phyloP scores from a whole-genome alignment of 2,329 filamentous ascomycete genomes.

The Trichophyton mentagrophytes region DNA sequence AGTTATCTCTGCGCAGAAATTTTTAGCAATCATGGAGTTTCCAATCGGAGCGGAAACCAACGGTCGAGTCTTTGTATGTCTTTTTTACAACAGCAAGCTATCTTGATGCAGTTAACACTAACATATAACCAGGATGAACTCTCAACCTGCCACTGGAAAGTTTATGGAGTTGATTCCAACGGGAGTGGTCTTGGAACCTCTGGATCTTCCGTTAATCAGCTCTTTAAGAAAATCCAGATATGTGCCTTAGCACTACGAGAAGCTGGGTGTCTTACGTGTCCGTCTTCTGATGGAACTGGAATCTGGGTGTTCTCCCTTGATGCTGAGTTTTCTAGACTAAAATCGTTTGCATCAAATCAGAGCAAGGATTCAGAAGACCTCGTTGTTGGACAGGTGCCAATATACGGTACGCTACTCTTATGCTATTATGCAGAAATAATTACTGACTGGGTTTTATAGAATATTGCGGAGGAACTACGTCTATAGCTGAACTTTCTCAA shows the following conservation, averaged over 20 bases:
- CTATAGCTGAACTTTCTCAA: slow-evolving; percentile 7
- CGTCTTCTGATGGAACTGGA: slow-evolving; percentile 26
- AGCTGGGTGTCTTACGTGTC: slow-evolving; percentile 27
- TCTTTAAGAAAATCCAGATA: slow-evolving; percentile 22
- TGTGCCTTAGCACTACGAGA: slow-evolving; percentile 26
- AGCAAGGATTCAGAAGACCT: slow-evolving; percentile 2
- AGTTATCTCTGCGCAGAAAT: neutral
- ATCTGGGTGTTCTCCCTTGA: slow-evolving; percentile 31
- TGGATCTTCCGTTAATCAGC: neutral
- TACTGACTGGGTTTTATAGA: slow-evolving; percentile 5
- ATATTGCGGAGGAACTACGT: slow-evolving; percentile 1
- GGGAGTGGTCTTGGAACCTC: slow-evolving; percentile 11
- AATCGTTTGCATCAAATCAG: slow-evolving; percentile 15
- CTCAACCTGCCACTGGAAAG: slow-evolving; percentile 32
- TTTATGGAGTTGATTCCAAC: slow-evolving; percentile 9
- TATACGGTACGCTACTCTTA: slow-evolving; percentile 1
- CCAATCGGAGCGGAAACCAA: slow-evolving; percentile 32
- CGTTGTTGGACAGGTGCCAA: slow-evolving; percentile 2
- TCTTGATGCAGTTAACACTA: neutral
- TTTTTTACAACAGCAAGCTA: neutral
- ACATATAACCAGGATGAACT: slow-evolving; percentile 26
- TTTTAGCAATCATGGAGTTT: slow-evolving; percentile 28
- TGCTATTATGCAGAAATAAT: neutral
- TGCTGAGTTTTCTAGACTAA: slow-evolving; percentile 26
- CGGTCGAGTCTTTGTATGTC: slow-evolving; percentile 30